phyloP scores from a whole-genome alignment of 495 filamentous ascomycete genomes.

The Hypoxylon intermedium region DNA sequence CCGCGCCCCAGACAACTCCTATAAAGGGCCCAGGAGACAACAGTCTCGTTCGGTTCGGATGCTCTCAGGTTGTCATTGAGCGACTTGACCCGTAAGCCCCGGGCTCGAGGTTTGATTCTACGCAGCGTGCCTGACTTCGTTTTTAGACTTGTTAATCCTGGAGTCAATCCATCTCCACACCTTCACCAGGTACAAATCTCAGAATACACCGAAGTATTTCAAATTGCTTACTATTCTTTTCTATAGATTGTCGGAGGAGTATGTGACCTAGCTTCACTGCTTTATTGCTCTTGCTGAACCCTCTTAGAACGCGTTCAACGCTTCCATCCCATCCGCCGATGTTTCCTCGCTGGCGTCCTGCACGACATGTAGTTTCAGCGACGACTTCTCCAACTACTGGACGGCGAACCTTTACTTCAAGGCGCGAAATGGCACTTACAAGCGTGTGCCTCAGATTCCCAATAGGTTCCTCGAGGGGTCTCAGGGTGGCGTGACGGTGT shows the following conservation, averaged over 20 bases:
- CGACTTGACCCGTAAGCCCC: constrained; percentile 36
- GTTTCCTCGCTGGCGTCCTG: constrained; percentile 43
- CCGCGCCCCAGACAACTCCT: constrained; percentile 29
- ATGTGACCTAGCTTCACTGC: not conserved
- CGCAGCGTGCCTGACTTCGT: constrained; percentile 6
- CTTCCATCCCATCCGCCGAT: constrained; percentile 44
- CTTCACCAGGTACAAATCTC: constrained; percentile 26
- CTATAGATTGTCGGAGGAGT: constrained; percentile 34
- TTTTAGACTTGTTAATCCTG: constrained; percentile 35
- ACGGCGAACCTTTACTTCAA: constrained; percentile 53
- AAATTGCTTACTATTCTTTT: constrained; percentile 5
- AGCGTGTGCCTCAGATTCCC: constrained; percentile 50
- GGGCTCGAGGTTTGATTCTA: not conserved
- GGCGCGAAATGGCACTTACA: constrained; percentile 51
- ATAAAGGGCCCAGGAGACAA: constrained; percentile 32
- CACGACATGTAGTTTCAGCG: constrained; percentile 48
- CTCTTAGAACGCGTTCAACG: constrained; percentile 46
- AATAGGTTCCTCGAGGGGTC: constrained; percentile 47
- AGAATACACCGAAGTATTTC: not conserved
- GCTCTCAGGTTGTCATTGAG: constrained; percentile 39
- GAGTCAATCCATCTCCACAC: constrained; percentile 37
- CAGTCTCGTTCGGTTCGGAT: constrained; percentile 37
- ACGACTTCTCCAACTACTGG: constrained; percentile 56
- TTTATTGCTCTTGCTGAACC: not conserved
- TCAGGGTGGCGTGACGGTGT: constrained; percentile 52